phyloP scores from a whole-genome alignment of 441 rosid species.

The Lepidium campestre region DNA sequence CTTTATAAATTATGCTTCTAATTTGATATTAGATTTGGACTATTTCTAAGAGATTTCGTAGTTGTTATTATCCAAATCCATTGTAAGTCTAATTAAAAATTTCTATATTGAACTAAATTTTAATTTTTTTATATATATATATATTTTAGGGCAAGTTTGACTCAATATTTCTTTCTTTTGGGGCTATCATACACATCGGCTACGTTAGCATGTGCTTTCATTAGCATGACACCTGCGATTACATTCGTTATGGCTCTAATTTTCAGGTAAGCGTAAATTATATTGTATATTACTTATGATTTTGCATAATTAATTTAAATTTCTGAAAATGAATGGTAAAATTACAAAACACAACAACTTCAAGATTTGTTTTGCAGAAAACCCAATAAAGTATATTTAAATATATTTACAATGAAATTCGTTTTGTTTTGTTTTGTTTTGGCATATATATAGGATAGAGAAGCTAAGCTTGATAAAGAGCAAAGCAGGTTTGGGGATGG shows the following conservation, averaged over 20 bases:
- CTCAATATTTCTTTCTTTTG: slow-evolving; percentile 26
- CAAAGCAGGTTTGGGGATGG: slow-evolving; percentile 24
- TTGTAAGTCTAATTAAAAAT: neutral
- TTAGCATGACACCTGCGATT: slow-evolving; percentile 30
- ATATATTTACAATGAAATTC: neutral
- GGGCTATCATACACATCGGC: slow-evolving; percentile 34
- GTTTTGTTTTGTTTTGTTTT: too few species aligned
- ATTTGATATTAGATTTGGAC: neutral
- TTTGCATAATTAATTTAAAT: too few species aligned
- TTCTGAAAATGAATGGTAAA: too few species aligned
- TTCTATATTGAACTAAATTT: neutral
- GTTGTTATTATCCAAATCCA: neutral
- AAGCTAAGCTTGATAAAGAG: slow-evolving; percentile 26
- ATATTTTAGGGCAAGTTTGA: slow-evolving; percentile 30
- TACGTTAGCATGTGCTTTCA: slow-evolving; percentile 32
- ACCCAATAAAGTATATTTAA: too few species aligned
- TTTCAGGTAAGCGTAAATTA: too few species aligned
- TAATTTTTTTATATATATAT: too few species aligned
- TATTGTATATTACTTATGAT: too few species aligned
- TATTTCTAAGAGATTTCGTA: neutral
- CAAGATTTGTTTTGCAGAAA: too few species aligned
- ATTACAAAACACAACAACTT: too few species aligned
- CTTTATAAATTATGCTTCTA: neutral
- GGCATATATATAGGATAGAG: slow-evolving; percentile 7
- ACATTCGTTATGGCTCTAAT: slow-evolving; percentile 30